A percentile compares a stretch with the other conserved stretches of the same genome.
These are phyloP conservation scores for Phtheirospermum japonicum DNA, from an alignment of 257 asterid genomes.

Conservation along the genomic window DNA sequence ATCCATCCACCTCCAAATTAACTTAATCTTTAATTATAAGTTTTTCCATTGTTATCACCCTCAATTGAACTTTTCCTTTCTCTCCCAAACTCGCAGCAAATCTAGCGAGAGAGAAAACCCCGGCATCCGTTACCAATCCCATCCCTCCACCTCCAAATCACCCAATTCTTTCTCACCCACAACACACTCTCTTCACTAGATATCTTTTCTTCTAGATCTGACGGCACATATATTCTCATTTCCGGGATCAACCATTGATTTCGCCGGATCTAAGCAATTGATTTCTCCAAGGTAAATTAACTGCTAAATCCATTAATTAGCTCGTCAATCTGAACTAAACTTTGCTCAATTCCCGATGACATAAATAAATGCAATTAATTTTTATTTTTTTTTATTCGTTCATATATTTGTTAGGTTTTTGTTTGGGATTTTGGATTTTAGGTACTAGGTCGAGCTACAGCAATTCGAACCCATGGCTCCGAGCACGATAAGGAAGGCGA, in stretches of 20 bases:
- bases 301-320: not conserved
- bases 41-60: no score
- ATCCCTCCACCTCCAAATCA: not conserved
- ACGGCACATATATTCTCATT: not conserved
- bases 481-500: slow-evolving; percentile 76
- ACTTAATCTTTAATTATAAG: not conserved
- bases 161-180: not conserved
- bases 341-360: not conserved
- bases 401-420: not conserved
- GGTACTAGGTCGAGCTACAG: slow-evolving; percentile 6
- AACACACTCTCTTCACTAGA: no score
- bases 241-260: not conserved
- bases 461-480: slow-evolving; percentile 51
- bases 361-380: no score
- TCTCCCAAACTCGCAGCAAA: slow-evolving; percentile 37
- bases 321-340: not conserved
- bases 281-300: not conserved
- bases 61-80: slow-evolving; percentile 20
- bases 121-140: slow-evolving; percentile 1
- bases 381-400: not conserved
- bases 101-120: slow-evolving; percentile 38
- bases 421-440: not conserved
- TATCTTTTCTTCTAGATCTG: slow-evolving; percentile 5
- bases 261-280: not conserved
- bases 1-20: slow-evolving; percentile 30